phyloP scores from a whole-genome alignment of 23 red algal species.

The Gracilaria vermiculophylla region DNA sequence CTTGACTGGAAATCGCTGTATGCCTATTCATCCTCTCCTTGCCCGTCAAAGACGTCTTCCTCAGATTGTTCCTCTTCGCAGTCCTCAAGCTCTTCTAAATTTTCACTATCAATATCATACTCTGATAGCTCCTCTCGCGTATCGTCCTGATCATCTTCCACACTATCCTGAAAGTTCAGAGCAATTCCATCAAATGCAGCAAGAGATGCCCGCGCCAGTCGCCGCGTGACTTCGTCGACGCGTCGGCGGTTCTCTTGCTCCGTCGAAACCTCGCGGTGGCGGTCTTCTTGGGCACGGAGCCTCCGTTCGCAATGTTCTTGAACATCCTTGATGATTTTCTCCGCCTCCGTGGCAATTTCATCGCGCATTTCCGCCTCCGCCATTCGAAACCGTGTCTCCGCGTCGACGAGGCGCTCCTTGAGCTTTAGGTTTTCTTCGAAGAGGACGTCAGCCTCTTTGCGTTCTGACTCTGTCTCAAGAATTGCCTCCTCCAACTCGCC shows the following conservation, averaged over 20 bases:
- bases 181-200: conserved; percentile 15
- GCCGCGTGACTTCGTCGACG: neutral
- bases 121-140: neutral
- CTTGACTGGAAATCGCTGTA: neutral
- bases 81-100: neutral
- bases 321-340: conserved; percentile 55
- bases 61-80: neutral
- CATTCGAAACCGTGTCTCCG: conserved; percentile 13
- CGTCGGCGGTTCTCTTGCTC: neutral
- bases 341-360: conserved; percentile 49
- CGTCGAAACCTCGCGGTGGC: neutral
- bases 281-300: neutral
- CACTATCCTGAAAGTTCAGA: neutral
- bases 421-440: conserved; percentile 44
- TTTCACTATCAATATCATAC: neutral
- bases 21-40: neutral
- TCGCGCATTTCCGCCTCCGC: conserved; percentile 48
- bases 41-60: neutral
- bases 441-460: neutral
- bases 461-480: neutral
- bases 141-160: neutral
- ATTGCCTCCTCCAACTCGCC: conserved; percentile 28
- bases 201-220: conserved; percentile 14
- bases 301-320: conserved; percentile 45
- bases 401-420: conserved; percentile 44